Evolutionary conservation across 2,329 filamentous ascomycete genomes (phyloP).

Genomic region (Elsinoe necatrix): DNA sequence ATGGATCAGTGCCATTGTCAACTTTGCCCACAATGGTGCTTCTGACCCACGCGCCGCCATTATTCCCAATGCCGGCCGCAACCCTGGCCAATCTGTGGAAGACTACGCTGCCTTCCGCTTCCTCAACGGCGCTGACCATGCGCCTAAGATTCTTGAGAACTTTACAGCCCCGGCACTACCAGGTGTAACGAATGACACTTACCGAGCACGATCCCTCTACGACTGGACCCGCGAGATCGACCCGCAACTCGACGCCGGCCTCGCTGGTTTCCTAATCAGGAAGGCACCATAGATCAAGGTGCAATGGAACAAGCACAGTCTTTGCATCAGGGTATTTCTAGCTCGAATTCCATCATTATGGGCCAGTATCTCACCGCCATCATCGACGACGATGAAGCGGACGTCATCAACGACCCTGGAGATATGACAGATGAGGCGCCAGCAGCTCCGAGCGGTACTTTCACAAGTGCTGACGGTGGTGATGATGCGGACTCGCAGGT

Average conservation of each 20-base stretch:
- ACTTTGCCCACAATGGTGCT: slow-evolving; percentile 16
- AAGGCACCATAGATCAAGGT: too few species aligned
- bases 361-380: too few species aligned
- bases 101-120: slow-evolving; percentile 4
- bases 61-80: slow-evolving; percentile 18
- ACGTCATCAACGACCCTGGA: too few species aligned
- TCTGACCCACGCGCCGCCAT: slow-evolving; percentile 17
- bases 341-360: too few species aligned
- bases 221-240: slow-evolving; percentile 9
- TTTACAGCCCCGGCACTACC: slow-evolving; percentile 21
- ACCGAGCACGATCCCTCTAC: slow-evolving; percentile 18
- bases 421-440: too few species aligned
- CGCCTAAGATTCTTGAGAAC: slow-evolving; percentile 17
- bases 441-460: too few species aligned
- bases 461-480: too few species aligned
- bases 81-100: background rate
- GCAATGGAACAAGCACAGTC: too few species aligned
- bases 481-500: too few species aligned
- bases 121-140: background rate
- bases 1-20: slow-evolving; percentile 19
- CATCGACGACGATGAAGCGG: too few species aligned
- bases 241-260: slow-evolving; percentile 4
- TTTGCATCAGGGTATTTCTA: too few species aligned
- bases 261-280: slow-evolving; percentile 21
- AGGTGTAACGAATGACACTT: slow-evolving; percentile 18